Evolutionary conservation across 176 grass and related monocot genomes (phyloP).

Genomic region (Chrysopogon serrulatus): DNA sequence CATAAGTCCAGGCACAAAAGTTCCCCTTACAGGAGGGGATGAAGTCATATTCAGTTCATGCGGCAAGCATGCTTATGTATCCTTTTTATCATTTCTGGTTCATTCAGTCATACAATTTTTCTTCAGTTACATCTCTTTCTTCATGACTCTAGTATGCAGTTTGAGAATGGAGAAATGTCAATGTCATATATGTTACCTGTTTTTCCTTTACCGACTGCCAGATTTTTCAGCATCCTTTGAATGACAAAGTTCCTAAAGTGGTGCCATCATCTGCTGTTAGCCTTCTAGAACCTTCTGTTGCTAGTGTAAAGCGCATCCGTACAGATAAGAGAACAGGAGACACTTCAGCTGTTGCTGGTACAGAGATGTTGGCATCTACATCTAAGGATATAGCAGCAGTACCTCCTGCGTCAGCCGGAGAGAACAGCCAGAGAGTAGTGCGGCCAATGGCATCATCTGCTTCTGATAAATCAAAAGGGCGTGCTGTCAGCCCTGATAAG

Average conservation of each 20-base stretch:
- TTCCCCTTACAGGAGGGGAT: conserved; percentile 83
- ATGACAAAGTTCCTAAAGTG: conserved; percentile 53
- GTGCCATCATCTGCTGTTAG: conserved; percentile 41
- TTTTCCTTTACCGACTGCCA: conserved; percentile 36
- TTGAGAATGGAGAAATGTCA: conserved; percentile 16
- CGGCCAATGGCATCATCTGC: conserved; percentile 41
- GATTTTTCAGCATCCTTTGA: conserved; percentile 96
- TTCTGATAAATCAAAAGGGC: conserved; percentile 57
- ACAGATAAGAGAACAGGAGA: conserved; percentile 60
- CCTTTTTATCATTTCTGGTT: conserved; percentile 39
- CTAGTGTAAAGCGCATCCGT: conserved; percentile 51
- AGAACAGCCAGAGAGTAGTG: conserved; percentile 37
- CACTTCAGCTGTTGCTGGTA: conserved; percentile 57
- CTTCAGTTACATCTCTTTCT: conserved; percentile 1
- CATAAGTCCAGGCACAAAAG: conserved; percentile 41
- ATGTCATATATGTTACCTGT: conserved; percentile 14
- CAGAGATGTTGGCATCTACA: conserved; percentile 77
- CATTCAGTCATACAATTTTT: conserved; percentile 11
- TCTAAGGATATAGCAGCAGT: conserved; percentile 48
- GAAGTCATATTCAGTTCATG: conserved; percentile 78
- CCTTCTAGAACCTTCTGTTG: conserved; percentile 44
- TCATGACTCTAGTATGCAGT: conserved; percentile 21
- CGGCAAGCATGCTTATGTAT: conserved; percentile 94
- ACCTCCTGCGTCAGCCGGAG: conserved; percentile 32
- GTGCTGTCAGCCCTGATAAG: conserved; percentile 49